Conservation (phyloP, 2,329 filamentous ascomycete species). For the Fusarium graminum region DNA sequence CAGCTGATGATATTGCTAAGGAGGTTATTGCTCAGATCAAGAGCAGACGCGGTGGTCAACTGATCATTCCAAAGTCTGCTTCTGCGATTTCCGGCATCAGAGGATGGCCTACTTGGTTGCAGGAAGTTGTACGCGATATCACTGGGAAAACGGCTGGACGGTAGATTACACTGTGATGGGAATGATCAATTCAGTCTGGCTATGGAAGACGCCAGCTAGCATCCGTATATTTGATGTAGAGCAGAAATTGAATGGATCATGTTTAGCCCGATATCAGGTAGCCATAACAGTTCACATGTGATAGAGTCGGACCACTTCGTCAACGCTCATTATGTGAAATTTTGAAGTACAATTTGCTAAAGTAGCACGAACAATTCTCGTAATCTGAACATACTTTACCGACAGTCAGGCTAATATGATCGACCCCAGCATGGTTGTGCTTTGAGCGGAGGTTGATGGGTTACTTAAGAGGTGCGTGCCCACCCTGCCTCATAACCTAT, state of each 20-base stretch:
- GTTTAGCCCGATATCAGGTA: no score
- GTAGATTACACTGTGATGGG: background rate
- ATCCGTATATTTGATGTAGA: no score
- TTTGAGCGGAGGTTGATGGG: background rate
- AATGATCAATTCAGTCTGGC: background rate
- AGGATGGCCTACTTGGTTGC: constrained; percentile 57
- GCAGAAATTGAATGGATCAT: no score
- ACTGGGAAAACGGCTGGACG: constrained; percentile 35
- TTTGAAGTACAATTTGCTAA: no score
- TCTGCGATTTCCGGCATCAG: constrained; percentile 52
- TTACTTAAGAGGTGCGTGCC: background rate
- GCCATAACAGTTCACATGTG: background rate
- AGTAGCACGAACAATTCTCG: no score
- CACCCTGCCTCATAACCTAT: background rate
- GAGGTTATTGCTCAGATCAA: constrained; percentile 61
- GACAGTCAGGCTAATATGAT: background rate
- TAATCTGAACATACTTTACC: no score
- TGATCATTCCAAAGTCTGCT: constrained; percentile 57
- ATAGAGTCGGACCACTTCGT: no score
- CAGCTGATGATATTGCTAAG: constrained; percentile 55
- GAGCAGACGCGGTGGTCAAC: constrained; percentile 59
- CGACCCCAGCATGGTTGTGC: background rate
- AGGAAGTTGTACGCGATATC: constrained; percentile 52
- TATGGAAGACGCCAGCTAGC: no score
- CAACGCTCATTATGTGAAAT: background rate